phyloP scores from a whole-genome alignment of 2,329 filamentous ascomycete species.

The Lachnellula subtilissima region DNA sequence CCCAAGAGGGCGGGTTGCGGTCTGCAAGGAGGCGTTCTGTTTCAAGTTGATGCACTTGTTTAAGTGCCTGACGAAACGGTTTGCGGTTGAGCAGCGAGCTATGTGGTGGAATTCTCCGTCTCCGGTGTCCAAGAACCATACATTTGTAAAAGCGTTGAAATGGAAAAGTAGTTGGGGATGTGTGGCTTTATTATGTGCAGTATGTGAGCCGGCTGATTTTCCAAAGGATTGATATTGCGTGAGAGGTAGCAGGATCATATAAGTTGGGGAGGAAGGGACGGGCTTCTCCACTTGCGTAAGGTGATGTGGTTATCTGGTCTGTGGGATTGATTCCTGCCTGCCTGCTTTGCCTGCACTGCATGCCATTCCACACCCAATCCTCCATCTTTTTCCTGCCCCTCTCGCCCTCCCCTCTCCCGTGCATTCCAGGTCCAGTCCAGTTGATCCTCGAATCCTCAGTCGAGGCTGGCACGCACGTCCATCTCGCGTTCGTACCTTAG shows the following conservation, averaged over 20 bases:
- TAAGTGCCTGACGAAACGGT: conserved; percentile 5
- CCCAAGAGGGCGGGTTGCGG: neutral
- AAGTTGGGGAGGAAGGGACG: neutral
- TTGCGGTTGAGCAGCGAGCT: neutral
- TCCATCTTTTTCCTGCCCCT: neutral
- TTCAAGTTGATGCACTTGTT: conserved; percentile 15
- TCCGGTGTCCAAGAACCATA: no score
- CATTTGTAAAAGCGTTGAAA: no score
- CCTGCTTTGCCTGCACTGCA: neutral
- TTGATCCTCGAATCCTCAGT: neutral
- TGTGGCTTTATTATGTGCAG: neutral
- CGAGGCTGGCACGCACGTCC: neutral
- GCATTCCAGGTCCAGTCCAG: neutral
- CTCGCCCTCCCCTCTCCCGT: neutral
- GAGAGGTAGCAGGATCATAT: conserved; percentile 13
- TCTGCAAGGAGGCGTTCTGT: conserved; percentile 5
- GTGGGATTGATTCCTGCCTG: neutral
- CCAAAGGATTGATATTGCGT: conserved; percentile 3
- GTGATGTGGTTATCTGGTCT: neutral
- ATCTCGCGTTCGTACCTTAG: neutral
- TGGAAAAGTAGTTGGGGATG: neutral
- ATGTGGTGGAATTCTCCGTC: no score
- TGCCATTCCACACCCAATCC: neutral
- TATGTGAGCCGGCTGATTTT: no score
- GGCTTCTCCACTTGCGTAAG: neutral